These are phyloP conservation scores for Apiospora koreana DNA, from an alignment of 2,329 filamentous ascomycete species.

Conservation along the genomic window DNA sequence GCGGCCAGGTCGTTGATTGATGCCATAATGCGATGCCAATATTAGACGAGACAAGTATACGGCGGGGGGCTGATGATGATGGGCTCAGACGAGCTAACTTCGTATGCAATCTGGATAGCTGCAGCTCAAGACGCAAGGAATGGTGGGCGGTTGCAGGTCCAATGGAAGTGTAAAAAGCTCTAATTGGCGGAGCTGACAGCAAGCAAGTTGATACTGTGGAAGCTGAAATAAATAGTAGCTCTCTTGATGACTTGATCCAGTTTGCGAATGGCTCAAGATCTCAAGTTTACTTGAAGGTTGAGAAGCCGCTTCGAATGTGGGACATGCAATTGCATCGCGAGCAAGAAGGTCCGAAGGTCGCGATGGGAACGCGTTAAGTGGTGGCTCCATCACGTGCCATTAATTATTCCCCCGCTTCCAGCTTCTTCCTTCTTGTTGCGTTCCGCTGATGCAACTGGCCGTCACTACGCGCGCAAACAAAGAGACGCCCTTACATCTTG, in stretches of 20 bases:
- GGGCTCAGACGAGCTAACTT: constrained; percentile 1
- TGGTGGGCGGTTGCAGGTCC: background rate
- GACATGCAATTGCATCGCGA: background rate
- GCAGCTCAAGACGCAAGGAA: background rate
- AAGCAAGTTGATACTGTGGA: background rate
- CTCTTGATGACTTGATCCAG: background rate
- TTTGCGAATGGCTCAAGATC: background rate
- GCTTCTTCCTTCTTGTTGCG: background rate
- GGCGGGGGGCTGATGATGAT: background rate
- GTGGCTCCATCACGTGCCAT: background rate
- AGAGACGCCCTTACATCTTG: background rate
- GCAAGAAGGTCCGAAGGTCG: too few relatives aligned
- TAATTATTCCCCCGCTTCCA: background rate
- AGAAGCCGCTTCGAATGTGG: background rate
- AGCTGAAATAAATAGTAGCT: too few relatives aligned
- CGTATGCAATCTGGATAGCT: background rate
- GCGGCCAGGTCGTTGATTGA: constrained; percentile 53
- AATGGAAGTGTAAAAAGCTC: background rate
- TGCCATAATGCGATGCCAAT: constrained; percentile 32
- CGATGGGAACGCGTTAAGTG: constrained; percentile 4
- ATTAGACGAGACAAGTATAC: background rate
- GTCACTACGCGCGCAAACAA: background rate
- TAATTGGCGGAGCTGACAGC: background rate
- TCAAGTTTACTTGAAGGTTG: background rate
- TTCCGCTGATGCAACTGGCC: background rate